These are phyloP conservation scores for Epithele typhae DNA, from an alignment of 768 basidiomycete genomes.

Conservation along the genomic window DNA sequence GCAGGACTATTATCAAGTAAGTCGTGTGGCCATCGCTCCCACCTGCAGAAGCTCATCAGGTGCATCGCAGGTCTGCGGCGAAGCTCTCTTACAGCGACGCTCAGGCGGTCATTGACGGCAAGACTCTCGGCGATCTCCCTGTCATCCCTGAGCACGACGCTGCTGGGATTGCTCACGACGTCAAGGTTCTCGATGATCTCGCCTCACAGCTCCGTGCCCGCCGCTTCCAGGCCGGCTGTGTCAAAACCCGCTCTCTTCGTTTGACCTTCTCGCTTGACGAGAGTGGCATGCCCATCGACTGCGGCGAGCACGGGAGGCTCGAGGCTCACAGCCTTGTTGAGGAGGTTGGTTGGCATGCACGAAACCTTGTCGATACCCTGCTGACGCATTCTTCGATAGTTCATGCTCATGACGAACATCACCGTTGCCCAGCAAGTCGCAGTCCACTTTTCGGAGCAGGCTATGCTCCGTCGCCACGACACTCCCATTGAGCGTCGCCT, in stretches of 20 bases:
- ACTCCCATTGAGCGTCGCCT: conserved; percentile 88
- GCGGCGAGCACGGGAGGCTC: conserved; percentile 53
- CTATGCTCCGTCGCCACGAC: conserved; percentile 94
- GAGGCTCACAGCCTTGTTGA: conserved; percentile 84
- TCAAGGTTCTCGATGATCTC: conserved; percentile 62
- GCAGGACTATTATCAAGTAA: conserved; percentile 87
- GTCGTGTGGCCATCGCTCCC: not conserved
- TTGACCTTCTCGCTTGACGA: conserved; percentile 80
- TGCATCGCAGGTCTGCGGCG: conserved; percentile 63
- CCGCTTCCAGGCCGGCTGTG: conserved; percentile 77
- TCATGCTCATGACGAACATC: conserved; percentile 91
- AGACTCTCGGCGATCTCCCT: conserved; percentile 45
- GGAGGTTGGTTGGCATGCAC: conserved; percentile 52
- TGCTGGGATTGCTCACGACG: conserved; percentile 67
- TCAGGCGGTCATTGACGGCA: conserved; percentile 78
- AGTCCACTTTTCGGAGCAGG: conserved; percentile 92
- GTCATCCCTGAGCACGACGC: conserved; percentile 55
- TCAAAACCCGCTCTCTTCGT: conserved; percentile 64
- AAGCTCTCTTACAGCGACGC: conserved; percentile 82
- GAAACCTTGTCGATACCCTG: conserved; percentile 3
- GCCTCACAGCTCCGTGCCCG: conserved; percentile 67
- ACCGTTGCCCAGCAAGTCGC: conserved; percentile 92
- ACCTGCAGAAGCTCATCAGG: not conserved
- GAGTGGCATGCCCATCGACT: conserved; percentile 75
- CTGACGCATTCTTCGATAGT: no score